Conservation (phyloP, 345 rosid species). For the Eucalyptus dawsonii region DNA sequence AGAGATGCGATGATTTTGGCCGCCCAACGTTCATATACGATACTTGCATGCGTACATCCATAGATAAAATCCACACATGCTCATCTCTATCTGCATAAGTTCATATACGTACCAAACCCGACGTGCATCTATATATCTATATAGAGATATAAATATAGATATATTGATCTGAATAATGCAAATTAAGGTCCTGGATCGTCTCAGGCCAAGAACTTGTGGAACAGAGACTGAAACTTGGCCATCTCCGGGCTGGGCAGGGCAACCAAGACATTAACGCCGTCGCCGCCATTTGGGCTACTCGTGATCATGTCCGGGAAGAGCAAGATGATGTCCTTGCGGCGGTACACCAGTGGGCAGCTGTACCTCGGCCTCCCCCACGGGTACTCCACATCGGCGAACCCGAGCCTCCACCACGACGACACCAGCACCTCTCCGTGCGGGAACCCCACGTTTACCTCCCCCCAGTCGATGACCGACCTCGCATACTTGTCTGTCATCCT, state of each 20-base stretch:
- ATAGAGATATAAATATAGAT: neutral
- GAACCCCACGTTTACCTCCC: constrained; percentile 57
- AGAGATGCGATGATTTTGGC: neutral
- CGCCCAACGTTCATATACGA: neutral
- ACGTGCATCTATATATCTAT: neutral
- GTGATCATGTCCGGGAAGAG: constrained; percentile 44
- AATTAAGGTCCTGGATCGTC: neutral
- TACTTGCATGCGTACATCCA: neutral
- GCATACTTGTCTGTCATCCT: constrained; percentile 57
- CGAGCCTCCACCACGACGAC: constrained; percentile 85
- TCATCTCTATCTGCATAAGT: neutral
- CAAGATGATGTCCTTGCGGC: constrained; percentile 66
- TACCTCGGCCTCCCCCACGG: constrained; percentile 82
- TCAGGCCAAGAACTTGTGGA: constrained; percentile 18
- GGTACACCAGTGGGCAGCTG: constrained; percentile 57
- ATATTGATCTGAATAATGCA: neutral
- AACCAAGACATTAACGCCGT: constrained; percentile 58
- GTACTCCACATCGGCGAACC: constrained; percentile 62
- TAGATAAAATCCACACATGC: neutral
- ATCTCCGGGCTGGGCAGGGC: constrained; percentile 64
- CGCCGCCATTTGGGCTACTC: neutral
- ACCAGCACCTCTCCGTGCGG: constrained; percentile 65
- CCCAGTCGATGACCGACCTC: constrained; percentile 69
- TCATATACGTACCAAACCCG: neutral
- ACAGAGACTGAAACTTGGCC: constrained; percentile 39